These are phyloP conservation scores for Neurospora pannonica DNA, from an alignment of 495 filamentous ascomycete genomes.

Conservation along the genomic window DNA sequence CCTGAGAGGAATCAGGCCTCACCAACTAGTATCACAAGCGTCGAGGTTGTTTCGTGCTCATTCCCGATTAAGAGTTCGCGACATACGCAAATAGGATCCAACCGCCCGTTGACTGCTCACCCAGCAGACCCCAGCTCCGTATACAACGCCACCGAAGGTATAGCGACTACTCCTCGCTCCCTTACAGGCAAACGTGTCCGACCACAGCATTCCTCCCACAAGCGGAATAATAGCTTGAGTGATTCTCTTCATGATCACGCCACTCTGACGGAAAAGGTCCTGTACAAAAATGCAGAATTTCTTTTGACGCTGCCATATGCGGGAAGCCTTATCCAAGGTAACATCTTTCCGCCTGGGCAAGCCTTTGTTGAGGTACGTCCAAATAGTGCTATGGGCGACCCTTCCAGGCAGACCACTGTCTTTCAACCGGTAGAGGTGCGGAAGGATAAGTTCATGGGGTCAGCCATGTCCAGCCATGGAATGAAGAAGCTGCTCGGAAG, in stretches of 20 bases:
- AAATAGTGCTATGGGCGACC: slow-evolving; percentile 33
- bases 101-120: slow-evolving; percentile 48
- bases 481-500: slow-evolving; percentile 82
- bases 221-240: slow-evolving; percentile 52
- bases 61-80: slow-evolving; percentile 58
- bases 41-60: slow-evolving; percentile 72
- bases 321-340: slow-evolving; percentile 78
- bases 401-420: slow-evolving; percentile 35
- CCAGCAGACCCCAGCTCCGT: slow-evolving; percentile 48
- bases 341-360: slow-evolving; percentile 64
- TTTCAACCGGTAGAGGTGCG: slow-evolving; percentile 29
- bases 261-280: slow-evolving; percentile 35
- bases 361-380: slow-evolving; percentile 66
- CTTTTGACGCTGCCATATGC: slow-evolving; percentile 59
- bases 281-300: slow-evolving; percentile 45
- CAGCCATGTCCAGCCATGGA: slow-evolving; percentile 49
- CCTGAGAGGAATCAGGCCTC: slow-evolving; percentile 31
- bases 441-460: slow-evolving; percentile 34
- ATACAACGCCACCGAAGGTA: slow-evolving; percentile 32
- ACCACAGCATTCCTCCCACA: slow-evolving; percentile 33
- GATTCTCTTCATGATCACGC: slow-evolving; percentile 77
- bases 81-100: slow-evolving; percentile 31
- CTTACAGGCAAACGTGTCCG: slow-evolving; percentile 44
- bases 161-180: slow-evolving; percentile 43
- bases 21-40: slow-evolving; percentile 42